These are phyloP conservation scores for Mucor mucedo DNA, from an alignment of 371 early-diverging fungal genomes.

Conservation along the genomic window DNA sequence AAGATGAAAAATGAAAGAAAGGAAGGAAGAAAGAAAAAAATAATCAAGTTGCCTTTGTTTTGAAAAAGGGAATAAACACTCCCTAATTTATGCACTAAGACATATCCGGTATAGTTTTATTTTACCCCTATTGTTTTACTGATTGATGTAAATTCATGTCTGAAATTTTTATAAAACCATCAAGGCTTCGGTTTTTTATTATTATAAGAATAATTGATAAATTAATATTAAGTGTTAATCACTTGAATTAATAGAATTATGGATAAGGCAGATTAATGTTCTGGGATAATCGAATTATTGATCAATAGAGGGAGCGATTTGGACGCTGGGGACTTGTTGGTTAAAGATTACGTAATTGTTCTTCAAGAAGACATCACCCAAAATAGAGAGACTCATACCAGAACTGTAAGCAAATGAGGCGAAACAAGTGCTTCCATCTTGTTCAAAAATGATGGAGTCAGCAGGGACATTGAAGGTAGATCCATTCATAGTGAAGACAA, in stretches of 20 bases:
- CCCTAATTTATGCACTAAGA: too few species aligned
- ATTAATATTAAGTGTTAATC: too few species aligned
- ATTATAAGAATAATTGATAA: too few species aligned
- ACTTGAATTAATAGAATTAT: too few species aligned
- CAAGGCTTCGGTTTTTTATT: too few species aligned
- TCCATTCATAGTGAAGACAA: constrained; percentile 25
- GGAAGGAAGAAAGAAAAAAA: background rate
- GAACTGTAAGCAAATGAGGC: constrained; percentile 28
- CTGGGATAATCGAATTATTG: background rate
- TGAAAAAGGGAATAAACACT: too few species aligned
- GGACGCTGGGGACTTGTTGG: constrained; percentile 34
- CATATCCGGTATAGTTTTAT: too few species aligned
- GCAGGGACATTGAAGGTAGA: constrained; percentile 25
- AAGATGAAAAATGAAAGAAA: constrained; percentile 1
- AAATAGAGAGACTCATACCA: constrained; percentile 32
- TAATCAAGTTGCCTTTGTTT: background rate
- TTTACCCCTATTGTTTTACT: too few species aligned
- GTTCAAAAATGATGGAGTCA: constrained; percentile 19
- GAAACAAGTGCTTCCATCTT: constrained; percentile 19
- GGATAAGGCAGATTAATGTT: too few species aligned
- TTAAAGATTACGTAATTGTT: constrained; percentile 54
- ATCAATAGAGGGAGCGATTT: constrained; percentile 26
- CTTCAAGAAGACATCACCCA: constrained; percentile 57
- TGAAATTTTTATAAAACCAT: too few species aligned
- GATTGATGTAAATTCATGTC: too few species aligned